These are phyloP conservation scores for Massospora cicadina DNA, from an alignment of 371 early-diverging fungal species.

Conservation along the genomic window DNA sequence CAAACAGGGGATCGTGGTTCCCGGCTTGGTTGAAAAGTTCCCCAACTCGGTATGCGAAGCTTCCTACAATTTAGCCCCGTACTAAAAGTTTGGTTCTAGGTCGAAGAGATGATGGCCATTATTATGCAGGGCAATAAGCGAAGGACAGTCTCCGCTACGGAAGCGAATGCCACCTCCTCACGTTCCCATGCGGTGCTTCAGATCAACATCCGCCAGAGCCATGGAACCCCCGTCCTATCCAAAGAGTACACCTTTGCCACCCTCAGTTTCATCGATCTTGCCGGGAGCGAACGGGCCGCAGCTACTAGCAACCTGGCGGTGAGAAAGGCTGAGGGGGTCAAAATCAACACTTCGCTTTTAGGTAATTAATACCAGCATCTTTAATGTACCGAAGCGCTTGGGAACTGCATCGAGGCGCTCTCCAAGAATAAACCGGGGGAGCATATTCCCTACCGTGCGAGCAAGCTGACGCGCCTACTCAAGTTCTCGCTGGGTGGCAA, in stretches of 20 bases:
- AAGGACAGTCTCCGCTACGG: conserved; percentile 47
- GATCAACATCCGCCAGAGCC: conserved; percentile 39
- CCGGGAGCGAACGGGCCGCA: conserved; percentile 74
- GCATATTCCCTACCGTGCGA: conserved; percentile 71
- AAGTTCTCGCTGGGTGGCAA: conserved; percentile 71
- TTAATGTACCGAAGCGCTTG: conserved; percentile 36
- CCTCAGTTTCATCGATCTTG: conserved; percentile 75
- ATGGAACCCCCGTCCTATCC: conserved; percentile 20
- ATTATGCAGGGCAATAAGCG: conserved; percentile 40
- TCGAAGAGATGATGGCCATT: conserved; percentile 32
- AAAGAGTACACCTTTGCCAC: conserved; percentile 39
- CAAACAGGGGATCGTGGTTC: conserved; percentile 30
- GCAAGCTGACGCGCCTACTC: conserved; percentile 69
- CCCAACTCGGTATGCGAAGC: conserved; percentile 17
- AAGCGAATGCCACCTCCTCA: conserved; percentile 60
- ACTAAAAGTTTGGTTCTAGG: conserved; percentile 12
- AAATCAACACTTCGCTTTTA: conserved; percentile 73
- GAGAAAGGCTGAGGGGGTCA: conserved; percentile 67
- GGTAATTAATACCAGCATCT: conserved; percentile 14
- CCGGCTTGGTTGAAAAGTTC: conserved; percentile 28
- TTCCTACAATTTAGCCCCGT: background rate
- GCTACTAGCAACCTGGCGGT: conserved; percentile 41
- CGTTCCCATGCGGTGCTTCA: conserved; percentile 89
- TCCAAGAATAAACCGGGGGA: conserved; percentile 34
- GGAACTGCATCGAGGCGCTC: conserved; percentile 84